These are phyloP conservation scores for Aureobasidium namibiae DNA, from an alignment of 2,329 filamentous ascomycete genomes.

Conservation along the genomic window DNA sequence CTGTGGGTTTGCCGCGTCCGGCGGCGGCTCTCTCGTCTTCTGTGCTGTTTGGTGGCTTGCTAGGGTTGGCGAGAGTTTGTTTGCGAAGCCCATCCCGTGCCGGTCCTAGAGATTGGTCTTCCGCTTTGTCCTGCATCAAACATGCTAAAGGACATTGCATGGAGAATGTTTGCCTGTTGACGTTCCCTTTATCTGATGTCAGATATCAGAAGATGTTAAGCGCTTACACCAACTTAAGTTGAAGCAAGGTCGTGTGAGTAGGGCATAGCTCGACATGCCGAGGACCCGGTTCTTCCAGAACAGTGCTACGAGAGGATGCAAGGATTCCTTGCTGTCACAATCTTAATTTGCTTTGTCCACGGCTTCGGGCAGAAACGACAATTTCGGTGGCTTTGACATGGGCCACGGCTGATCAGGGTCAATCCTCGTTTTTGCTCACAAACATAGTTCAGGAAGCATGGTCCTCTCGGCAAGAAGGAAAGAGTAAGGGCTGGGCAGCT, in stretches of 20 bases:
- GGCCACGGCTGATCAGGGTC: slow-evolving; percentile 3
- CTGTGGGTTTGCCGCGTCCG: neutral
- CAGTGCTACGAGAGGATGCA: slow-evolving; percentile 5
- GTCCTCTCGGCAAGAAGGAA: slow-evolving; percentile 2
- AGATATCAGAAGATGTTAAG: neutral
- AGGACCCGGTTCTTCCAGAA: slow-evolving; percentile 11
- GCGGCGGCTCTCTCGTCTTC: neutral
- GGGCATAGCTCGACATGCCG: slow-evolving; percentile 2
- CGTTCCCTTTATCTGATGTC: neutral
- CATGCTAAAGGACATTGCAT: neutral
- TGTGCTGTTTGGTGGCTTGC: slow-evolving; percentile 11
- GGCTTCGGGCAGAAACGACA: neutral
- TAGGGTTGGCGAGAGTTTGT: slow-evolving; percentile 1
- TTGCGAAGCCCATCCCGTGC: slow-evolving; percentile 1
- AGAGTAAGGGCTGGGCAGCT: neutral
- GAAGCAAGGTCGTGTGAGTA: slow-evolving; percentile 11
- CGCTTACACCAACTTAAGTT: neutral
- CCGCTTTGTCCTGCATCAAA: neutral
- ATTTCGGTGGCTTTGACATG: slow-evolving; percentile 6
- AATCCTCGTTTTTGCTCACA: neutral
- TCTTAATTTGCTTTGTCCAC: slow-evolving; percentile 6
- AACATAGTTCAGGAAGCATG: neutral
- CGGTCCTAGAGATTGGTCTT: neutral
- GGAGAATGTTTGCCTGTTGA: neutral
- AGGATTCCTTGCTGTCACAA: slow-evolving; percentile 10